These are phyloP conservation scores for Fusarium vanettenii DNA, from an alignment of 2,329 filamentous ascomycete species.

Conservation along the genomic window DNA sequence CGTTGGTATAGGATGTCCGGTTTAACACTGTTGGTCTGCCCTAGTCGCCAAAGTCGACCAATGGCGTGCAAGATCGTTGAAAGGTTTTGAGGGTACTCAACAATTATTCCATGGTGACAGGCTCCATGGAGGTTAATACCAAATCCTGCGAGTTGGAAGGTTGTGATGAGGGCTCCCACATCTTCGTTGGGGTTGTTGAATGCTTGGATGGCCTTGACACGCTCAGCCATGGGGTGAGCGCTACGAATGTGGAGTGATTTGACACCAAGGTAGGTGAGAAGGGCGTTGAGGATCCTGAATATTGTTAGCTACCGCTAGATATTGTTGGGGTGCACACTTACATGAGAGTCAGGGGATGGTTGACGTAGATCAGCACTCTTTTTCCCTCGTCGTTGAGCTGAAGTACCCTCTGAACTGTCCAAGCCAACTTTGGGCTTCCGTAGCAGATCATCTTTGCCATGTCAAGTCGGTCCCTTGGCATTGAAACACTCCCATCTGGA, in stretches of 20 bases:
- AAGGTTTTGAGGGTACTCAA: background rate
- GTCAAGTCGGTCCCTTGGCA: background rate
- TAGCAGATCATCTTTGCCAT: background rate
- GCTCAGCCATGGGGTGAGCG: background rate
- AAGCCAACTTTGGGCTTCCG: background rate
- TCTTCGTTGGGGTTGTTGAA: background rate
- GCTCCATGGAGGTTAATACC: background rate
- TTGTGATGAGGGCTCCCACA: background rate
- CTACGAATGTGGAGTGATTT: background rate
- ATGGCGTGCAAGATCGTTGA: background rate
- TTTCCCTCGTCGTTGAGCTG: background rate
- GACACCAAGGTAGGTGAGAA: background rate
- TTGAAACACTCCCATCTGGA: background rate
- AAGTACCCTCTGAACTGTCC: background rate
- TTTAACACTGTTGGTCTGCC: background rate
- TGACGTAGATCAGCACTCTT: background rate
- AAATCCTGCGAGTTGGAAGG: background rate
- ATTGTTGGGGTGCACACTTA: background rate
- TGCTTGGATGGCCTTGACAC: background rate
- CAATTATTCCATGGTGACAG: background rate
- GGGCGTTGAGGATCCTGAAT: background rate
- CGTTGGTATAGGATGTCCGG: background rate
- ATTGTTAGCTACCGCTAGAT: background rate
- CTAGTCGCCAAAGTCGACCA: background rate
- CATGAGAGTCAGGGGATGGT: background rate